Evolutionary conservation across 345 rosid genomes (phyloP).

Genomic region (sweet orange (Citrus sinensis)): DVS_A1.0 CM039166.1:4445001-4445500

Average conservation of each 20-base stretch:
- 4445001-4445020: not conserved
- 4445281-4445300: not conserved
- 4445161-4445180: not conserved
- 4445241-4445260: not conserved
- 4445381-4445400: slow-evolving; percentile 77
- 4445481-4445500: slow-evolving; percentile 96
- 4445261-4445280: not conserved
- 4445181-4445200: not conserved
- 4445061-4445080: not conserved
- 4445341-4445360: not conserved
- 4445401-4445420: slow-evolving; percentile 86
- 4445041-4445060: not conserved
- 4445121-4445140: not conserved
- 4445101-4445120: not conserved
- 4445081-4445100: not conserved
- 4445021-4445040: not conserved
- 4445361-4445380: not conserved
- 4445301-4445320: not conserved
- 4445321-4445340: not conserved
- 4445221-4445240: too few species aligned
- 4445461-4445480: slow-evolving; percentile 94
- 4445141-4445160: not conserved
- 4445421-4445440: slow-evolving; percentile 91
- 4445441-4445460: slow-evolving; percentile 92
- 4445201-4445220: not conserved